Percentiles rank a stretch among this genome's conserved stretches.
phyloP scores from a whole-genome alignment of 306 rosid genomes.

The Fragaria ananassa region DNA sequence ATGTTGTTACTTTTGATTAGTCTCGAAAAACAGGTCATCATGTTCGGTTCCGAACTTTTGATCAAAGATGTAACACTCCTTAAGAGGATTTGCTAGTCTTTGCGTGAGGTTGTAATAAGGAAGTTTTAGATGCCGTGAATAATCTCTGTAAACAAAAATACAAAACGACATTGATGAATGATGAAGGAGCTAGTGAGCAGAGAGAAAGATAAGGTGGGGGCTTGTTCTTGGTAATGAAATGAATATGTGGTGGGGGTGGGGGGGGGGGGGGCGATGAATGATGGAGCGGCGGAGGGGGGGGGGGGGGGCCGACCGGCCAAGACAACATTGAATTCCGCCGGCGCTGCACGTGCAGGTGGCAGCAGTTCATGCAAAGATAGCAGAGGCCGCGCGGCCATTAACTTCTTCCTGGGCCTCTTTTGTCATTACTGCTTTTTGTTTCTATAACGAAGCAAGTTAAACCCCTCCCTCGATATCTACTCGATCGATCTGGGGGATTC shows the following conservation, averaged over 20 bases:
- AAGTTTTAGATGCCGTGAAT: neutral
- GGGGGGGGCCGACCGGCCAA: neutral
- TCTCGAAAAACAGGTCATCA: too few relatives aligned
- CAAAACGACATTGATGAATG: neutral
- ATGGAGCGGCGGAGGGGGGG: conserved; percentile 1
- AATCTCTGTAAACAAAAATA: neutral
- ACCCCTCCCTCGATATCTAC: neutral
- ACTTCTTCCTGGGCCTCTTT: neutral
- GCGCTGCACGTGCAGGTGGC: conserved; percentile 17
- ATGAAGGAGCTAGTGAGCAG: neutral
- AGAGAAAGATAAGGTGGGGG: neutral
- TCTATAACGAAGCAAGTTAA: neutral
- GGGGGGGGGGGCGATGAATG: neutral
- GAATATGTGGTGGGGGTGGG: neutral
- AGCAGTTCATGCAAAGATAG: neutral
- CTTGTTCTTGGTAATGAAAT: neutral
- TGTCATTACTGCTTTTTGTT: neutral
- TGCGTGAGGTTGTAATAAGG: neutral
- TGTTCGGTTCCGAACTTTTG: too few relatives aligned
- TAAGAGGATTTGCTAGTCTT: too few relatives aligned
- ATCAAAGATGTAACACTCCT: too few relatives aligned
- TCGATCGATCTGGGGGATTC: neutral
- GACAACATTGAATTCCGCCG: conserved; percentile 6
- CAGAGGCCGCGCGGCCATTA: neutral
- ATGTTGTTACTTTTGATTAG: too few relatives aligned